Conservation (phyloP, 176 grass and related monocot species). For the Phragmites australis region DNA sequence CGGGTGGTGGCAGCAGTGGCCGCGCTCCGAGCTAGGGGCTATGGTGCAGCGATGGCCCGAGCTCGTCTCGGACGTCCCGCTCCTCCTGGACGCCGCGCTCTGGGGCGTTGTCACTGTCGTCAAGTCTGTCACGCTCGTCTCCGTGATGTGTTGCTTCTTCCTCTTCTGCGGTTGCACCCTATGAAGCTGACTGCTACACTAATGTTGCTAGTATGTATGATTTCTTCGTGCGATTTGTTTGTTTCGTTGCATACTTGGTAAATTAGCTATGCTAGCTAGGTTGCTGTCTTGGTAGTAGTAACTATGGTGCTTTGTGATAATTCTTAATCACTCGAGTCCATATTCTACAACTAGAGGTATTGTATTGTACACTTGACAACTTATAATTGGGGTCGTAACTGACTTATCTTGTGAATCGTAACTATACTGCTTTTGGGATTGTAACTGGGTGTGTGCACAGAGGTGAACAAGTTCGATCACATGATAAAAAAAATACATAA, state of each 20-base stretch:
- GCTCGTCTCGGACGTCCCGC: slow-evolving; percentile 45
- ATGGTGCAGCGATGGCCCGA: slow-evolving; percentile 46
- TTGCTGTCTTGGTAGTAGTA: background rate
- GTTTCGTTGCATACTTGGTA: background rate
- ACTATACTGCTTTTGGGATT: too few species aligned
- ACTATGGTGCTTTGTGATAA: slow-evolving; percentile 1
- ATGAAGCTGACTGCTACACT: background rate
- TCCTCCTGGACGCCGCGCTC: slow-evolving; percentile 52
- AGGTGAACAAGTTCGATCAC: too few species aligned
- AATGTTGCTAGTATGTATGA: background rate
- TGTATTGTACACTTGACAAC: too few species aligned
- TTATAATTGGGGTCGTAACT: too few species aligned
- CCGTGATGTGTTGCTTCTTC: slow-evolving; percentile 79
- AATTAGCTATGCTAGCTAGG: background rate
- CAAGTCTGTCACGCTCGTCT: slow-evolving; percentile 67
- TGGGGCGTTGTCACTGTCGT: slow-evolving; percentile 68
- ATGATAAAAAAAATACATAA: too few species aligned
- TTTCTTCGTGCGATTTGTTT: background rate
- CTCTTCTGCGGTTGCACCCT: slow-evolving; percentile 80
- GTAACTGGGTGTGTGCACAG: too few species aligned
- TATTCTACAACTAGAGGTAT: too few species aligned
- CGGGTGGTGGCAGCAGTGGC: slow-evolving; percentile 25
- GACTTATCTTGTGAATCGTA: too few species aligned
- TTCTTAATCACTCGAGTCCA: too few species aligned
- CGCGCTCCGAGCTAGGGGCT: slow-evolving; percentile 32